A percentile compares a stretch with the other conserved stretches of the same genome.
phyloP scores from a whole-genome alignment of 371 early-diverging fungal genomes.

The Circinella minor region DNA sequence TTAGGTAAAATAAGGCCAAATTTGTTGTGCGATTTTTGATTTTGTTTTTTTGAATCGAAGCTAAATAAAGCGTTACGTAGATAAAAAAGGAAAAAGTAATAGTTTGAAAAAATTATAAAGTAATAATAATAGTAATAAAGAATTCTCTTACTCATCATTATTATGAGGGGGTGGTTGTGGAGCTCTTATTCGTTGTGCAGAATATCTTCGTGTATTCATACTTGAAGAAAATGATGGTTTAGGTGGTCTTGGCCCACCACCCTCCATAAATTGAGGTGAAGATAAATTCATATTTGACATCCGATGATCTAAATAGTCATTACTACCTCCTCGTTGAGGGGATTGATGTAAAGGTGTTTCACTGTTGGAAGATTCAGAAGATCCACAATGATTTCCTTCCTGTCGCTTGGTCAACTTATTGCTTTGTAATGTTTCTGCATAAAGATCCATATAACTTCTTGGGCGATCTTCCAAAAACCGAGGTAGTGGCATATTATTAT shows the following conservation, averaged over 20 bases:
- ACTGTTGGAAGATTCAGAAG: neutral
- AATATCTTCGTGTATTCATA: neutral
- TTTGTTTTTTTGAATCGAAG: too few relatives aligned
- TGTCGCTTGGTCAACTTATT: neutral
- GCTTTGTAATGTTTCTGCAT: neutral
- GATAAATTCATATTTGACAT: neutral
- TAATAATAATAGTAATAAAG: too few relatives aligned
- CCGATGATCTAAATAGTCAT: neutral
- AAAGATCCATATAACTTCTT: conserved; percentile 4
- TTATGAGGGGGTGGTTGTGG: neutral
- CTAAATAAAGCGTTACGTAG: too few relatives aligned
- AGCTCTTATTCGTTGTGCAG: conserved; percentile 1
- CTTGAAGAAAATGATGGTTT: neutral
- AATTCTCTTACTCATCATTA: neutral
- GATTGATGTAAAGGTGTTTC: neutral
- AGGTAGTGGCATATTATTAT: conserved; percentile 8
- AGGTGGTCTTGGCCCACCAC: neutral
- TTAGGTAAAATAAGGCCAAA: too few relatives aligned
- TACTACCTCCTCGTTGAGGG: too few relatives aligned
- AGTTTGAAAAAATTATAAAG: neutral
- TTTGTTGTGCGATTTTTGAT: too few relatives aligned
- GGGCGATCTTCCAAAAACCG: conserved; percentile 8
- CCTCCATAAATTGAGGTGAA: neutral
- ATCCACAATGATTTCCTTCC: neutral
- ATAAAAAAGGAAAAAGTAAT: neutral